phyloP scores from a whole-genome alignment of 1,284 basidiomycete genomes.

The Pholiota adiposa region DNA sequence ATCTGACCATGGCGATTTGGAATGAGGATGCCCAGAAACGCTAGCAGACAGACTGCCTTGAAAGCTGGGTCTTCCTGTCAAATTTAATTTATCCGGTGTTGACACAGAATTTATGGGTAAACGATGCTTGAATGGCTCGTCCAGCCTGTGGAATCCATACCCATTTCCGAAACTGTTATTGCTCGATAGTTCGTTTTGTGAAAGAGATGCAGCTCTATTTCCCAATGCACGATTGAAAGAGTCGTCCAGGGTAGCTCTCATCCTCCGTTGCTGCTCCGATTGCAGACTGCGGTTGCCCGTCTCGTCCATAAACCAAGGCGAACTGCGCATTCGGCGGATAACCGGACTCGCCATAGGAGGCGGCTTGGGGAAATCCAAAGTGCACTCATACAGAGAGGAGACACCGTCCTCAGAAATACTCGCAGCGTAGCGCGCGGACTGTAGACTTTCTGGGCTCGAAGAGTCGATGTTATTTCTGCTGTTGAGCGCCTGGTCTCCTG shows the following conservation, averaged over 20 bases:
- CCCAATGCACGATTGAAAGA: not conserved
- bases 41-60: not conserved
- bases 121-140: not conserved
- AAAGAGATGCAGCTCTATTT: not conserved
- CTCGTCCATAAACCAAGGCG: slow-evolving; percentile 37
- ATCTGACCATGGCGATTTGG: slow-evolving; percentile 12
- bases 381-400: slow-evolving; percentile 35
- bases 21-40: not conserved
- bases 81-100: not conserved
- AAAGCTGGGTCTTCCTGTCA: not conserved
- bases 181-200: not conserved
- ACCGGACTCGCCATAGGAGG: slow-evolving; percentile 41
- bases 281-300: slow-evolving; percentile 6
- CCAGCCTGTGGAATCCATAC: not conserved
- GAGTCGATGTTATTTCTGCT: slow-evolving; percentile 9
- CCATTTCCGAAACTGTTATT: not conserved
- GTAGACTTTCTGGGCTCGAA: slow-evolving; percentile 24
- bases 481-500: not conserved
- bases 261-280: slow-evolving; percentile 11
- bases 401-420: slow-evolving; percentile 36
- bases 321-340: slow-evolving; percentile 47
- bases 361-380: slow-evolving; percentile 46
- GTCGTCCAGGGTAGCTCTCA: slow-evolving; percentile 1
- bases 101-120: not conserved
- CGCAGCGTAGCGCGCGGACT: slow-evolving; percentile 33